A percentile compares a stretch with the other conserved stretches of the same genome.
Conservation (phyloP, 2,329 filamentous ascomycete species). For the Alternaria solani region DNA sequence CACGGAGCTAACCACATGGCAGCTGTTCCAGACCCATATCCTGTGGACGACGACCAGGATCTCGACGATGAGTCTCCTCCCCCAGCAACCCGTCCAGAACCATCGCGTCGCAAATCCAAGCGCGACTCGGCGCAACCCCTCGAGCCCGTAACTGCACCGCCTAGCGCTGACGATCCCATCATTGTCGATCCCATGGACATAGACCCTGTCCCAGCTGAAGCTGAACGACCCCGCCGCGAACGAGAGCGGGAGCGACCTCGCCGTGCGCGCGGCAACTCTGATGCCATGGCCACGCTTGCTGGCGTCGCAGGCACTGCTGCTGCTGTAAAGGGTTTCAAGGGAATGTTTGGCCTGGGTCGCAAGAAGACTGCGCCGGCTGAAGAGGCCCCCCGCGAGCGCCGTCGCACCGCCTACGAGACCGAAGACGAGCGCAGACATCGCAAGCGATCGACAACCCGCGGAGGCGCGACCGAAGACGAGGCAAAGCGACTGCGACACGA, state of each 20-base stretch:
- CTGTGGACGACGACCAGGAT: slow-evolving; percentile 68
- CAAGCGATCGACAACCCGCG: slow-evolving; percentile 49
- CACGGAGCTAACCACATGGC: slow-evolving; percentile 43
- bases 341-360: slow-evolving; percentile 56
- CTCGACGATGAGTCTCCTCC: slow-evolving; percentile 53
- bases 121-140: slow-evolving; percentile 48
- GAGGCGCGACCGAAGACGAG: slow-evolving; percentile 47
- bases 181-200: slow-evolving; percentile 51
- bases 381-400: slow-evolving; percentile 45
- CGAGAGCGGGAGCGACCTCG: slow-evolving; percentile 45
- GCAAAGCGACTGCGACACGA: slow-evolving; percentile 49
- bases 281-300: slow-evolving; percentile 62
- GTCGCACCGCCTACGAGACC: slow-evolving; percentile 45
- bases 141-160: slow-evolving; percentile 47
- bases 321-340: slow-evolving; percentile 64
- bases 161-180: slow-evolving; percentile 55
- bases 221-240: slow-evolving; percentile 52
- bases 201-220: slow-evolving; percentile 57
- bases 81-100: slow-evolving; percentile 43
- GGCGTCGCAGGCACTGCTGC: slow-evolving; percentile 42
- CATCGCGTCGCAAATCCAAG: slow-evolving; percentile 54
- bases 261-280: slow-evolving; percentile 67
- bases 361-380: slow-evolving; percentile 42
- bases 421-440: slow-evolving; percentile 50
- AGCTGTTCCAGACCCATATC: slow-evolving; percentile 65